Percentiles rank a stretch among this genome's conserved stretches.
These are phyloP conservation scores for Zygotorulaspora danielsina DNA, from an alignment of 805 yeast species.

Conservation along the genomic window DNA sequence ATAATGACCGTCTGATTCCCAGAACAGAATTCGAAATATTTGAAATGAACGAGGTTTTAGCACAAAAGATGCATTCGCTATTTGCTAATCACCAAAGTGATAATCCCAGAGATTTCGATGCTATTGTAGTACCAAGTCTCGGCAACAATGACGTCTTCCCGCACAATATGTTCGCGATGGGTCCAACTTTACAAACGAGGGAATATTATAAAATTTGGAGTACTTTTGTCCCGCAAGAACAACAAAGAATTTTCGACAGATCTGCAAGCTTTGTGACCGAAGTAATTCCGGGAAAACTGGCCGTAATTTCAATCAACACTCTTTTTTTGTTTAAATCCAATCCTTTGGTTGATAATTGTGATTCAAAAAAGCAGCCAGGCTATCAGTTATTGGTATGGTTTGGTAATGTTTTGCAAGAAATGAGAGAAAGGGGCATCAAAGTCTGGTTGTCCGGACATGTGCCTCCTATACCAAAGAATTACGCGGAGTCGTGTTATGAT, in stretches of 20 bases:
- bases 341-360: conserved; percentile 81
- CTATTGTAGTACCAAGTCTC: conserved; percentile 59
- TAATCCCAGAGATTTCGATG: conserved; percentile 45
- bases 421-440: conserved; percentile 69
- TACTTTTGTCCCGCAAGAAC: conserved; percentile 68
- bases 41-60: conserved; percentile 58
- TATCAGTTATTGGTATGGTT: conserved; percentile 73
- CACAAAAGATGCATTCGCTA: conserved; percentile 47
- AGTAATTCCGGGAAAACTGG: conserved; percentile 74
- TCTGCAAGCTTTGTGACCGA: conserved; percentile 74
- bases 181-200: conserved; percentile 84
- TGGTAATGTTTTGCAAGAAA: conserved; percentile 66
- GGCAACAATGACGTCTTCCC: conserved; percentile 91
- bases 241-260: conserved; percentile 65
- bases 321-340: conserved; percentile 69
- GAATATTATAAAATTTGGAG: conserved; percentile 73
- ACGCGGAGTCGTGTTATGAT: conserved; percentile 65
- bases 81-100: conserved; percentile 47
- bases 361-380: conserved; percentile 70
- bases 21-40: conserved; percentile 70
- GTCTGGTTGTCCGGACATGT: conserved; percentile 89
- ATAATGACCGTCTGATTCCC: conserved; percentile 69
- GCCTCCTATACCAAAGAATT: conserved; percentile 78
- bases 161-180: conserved; percentile 78
- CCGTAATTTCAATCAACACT: conserved; percentile 75